phyloP scores from a whole-genome alignment of 805 yeast genomes.

The Scheffersomyces ergatensis region DNA sequence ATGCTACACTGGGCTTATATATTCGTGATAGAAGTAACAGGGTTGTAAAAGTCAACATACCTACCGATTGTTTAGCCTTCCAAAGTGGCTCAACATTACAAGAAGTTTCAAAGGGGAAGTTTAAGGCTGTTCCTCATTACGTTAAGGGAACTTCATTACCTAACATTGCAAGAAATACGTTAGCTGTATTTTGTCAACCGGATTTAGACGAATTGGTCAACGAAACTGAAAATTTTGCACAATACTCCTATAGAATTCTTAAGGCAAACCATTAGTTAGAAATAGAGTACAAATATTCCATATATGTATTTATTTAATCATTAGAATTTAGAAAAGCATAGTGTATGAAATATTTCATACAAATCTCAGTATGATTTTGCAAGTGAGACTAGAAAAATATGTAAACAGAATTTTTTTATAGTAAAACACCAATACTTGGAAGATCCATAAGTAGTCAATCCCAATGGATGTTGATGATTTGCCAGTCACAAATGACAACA shows the following conservation, averaged over 20 bases:
- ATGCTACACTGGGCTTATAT: slow-evolving; percentile 48
- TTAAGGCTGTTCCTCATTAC: slow-evolving; percentile 59
- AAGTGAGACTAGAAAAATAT: no score
- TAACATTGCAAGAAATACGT: slow-evolving; percentile 47
- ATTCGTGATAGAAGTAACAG: slow-evolving; percentile 45
- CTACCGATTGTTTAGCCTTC: slow-evolving; percentile 54
- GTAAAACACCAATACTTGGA: no score
- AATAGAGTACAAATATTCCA: no score
- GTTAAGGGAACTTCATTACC: slow-evolving; percentile 43
- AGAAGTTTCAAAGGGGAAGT: slow-evolving; percentile 45
- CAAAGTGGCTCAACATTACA: slow-evolving; percentile 60
- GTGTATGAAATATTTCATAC: no score
- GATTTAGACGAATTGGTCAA: slow-evolving; percentile 49
- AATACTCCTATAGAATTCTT: slow-evolving; percentile 43
- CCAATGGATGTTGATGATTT: slow-evolving; percentile 7
- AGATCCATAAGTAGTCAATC: no score
- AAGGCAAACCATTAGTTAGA: slow-evolving; percentile 30
- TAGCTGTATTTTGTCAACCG: slow-evolving; percentile 65
- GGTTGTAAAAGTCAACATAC: slow-evolving; percentile 50
- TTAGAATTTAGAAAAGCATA: no score
- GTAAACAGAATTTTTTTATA: no score
- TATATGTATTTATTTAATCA: background rate
- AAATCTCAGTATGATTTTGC: no score
- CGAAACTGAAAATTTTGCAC: slow-evolving; percentile 45
- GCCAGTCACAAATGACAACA: slow-evolving; percentile 8